Evolutionary conservation across 257 asterid genomes (phyloP), one percentile per base, ranked within the genome.

Genomic region (Ligustrum vulgare): DNA sequence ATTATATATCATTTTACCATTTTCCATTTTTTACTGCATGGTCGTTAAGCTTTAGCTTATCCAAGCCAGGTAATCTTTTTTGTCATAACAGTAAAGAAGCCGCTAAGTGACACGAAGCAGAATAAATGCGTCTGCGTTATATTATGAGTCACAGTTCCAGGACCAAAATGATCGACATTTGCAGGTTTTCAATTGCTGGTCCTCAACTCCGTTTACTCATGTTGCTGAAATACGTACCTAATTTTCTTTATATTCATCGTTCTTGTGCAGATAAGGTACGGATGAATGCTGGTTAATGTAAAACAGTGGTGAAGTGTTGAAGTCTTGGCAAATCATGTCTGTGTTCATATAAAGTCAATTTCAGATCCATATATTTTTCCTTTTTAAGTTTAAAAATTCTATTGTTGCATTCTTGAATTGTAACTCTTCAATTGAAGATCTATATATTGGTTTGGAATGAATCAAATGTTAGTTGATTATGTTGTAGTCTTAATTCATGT

Each of bases 61-160:
- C 20, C 31, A 43, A 13, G 39, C 47, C 37, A 58, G 51, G 47
- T 56, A 56, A 18, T 56, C 64, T 16, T 20, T 69, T n/a, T 12
- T 10, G 43, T 51, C 76, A n/a, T 8, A 75, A 73, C 94, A 89
- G 98, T 87, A 71, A 88, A 79, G 87, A 86, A 86, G 77, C 49
- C 74, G 72, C 34, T 70, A 9, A 76, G 60, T 56, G 89, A 91
- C 73, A 41, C 81, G 28, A 81, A 87, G 81, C 91, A 83, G 82
- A 86, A 82, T 74, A 89, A 71, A 75, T 93, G 98, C 73, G 80
- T 82, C 18, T 93, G 98, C 71, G 81, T 87, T 78, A 89, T 91
- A 83, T 82, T 91, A 84, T 93, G 91, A 93, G 76, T 65, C 32
- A 78, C 80, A 75, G 84, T 75, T 75, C 62, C 79, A 51, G 65